phyloP scores from a whole-genome alignment of 106 monocot species.

The Dioscorea dumetorum region DNA sequence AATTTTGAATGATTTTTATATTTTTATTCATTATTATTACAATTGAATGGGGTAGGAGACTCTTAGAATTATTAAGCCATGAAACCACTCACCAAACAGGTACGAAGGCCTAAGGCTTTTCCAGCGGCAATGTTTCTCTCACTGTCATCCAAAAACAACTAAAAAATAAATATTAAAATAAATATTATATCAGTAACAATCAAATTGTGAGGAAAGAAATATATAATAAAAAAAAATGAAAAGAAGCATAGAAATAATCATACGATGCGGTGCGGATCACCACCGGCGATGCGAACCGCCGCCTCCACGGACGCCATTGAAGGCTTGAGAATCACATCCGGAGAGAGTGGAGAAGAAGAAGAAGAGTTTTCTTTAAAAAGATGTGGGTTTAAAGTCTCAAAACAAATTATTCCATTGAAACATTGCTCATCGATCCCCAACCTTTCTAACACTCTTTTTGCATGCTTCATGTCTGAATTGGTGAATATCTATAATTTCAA shows the following conservation, averaged over 20 bases:
- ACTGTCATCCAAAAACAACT: constrained; percentile 88
- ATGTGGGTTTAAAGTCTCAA: constrained; percentile 82
- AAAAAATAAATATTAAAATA: background rate
- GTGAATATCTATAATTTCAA: constrained; percentile 56
- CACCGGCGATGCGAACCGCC: constrained; percentile 43
- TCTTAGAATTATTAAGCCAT: too few species aligned
- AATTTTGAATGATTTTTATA: too few species aligned
- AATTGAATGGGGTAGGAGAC: too few species aligned
- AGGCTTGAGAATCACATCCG: constrained; percentile 59
- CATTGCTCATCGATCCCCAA: constrained; percentile 50
- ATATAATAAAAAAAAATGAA: background rate
- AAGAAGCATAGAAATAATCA: background rate
- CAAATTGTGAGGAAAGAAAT: background rate
- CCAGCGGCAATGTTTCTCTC: constrained; percentile 85
- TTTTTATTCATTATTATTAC: too few species aligned
- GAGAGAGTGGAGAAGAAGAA: background rate
- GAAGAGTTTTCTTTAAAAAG: constrained; percentile 19
- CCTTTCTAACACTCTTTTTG: constrained; percentile 40
- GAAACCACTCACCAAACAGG: constrained; percentile 46
- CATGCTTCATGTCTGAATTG: constrained; percentile 74
- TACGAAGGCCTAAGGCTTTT: constrained; percentile 61
- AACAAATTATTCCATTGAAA: constrained; percentile 61
- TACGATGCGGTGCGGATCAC: constrained; percentile 49
- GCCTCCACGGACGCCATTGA: constrained; percentile 30
- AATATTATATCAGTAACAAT: background rate